Base-by-base conservation (phyloP, 1,284 basidiomycete species). In the Pholiota adiposa region DNA sequence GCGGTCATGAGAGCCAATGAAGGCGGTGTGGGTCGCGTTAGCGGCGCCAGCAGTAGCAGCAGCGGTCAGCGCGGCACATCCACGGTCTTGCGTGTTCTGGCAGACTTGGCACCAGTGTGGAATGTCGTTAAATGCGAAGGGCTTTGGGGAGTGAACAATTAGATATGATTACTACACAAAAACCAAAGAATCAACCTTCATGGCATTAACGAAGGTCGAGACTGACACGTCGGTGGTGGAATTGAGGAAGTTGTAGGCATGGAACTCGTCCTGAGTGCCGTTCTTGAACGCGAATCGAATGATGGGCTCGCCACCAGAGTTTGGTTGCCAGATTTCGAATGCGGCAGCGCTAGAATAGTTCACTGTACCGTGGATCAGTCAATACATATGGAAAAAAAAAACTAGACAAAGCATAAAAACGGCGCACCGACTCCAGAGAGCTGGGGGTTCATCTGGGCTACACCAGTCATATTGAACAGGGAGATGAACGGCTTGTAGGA, bases 401-500 rank as follows among this genome's bases (percentile, higher is more conserved):
- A 54, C 2, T 23, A 25, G 38, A 55, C n/a, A 48, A 70, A 36
- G 31, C 4, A 14, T 14, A 19, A 23, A 46, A 77, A 11, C 29
- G 4, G 29, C 75, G 60, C 55, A 86, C 89, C 87, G 62, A 93
- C 85, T n/a, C 83, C 86, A 36, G 82, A 77, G 12, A 91, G 76
- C 64, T 84, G 69, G 2, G 86, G 83, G 63, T 84, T 79, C 50
- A 75, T 70, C 41, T 82, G 70, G 21, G 79, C 76, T 41, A 80
- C 79, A 21, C 84, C 82, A 0, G 88, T 91, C 82, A 94, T 87
- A 72, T 90, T 88, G 79, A 93, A 91, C 56, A 94, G 76, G 16
- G 90, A 90, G 58, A 94, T 75, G 79, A 94, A 90, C 1, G 92
- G 92, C 73, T 94, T 93, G 79, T 94, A 94, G 7, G 90, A 85